Percentiles rank a stretch among this genome's conserved stretches.
Conservation (phyloP, 2,329 filamentous ascomycete genomes). For the Botrytis porri region DNA sequence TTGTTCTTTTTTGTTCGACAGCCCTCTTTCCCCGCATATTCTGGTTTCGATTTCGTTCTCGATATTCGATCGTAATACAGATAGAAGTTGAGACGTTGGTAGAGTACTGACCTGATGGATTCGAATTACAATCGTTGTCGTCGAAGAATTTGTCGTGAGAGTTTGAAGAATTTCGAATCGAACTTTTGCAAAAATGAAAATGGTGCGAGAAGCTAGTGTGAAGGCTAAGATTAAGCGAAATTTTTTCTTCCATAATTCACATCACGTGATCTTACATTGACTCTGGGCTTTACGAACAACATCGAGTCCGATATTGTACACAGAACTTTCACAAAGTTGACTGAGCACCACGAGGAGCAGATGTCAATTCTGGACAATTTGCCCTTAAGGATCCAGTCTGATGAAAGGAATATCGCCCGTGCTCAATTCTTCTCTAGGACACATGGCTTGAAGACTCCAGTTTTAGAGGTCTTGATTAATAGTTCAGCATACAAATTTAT, state of each 20-base stretch:
- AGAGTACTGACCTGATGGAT: conserved; percentile 49
- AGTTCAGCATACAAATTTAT: neutral
- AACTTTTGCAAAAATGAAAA: conserved; percentile 17
- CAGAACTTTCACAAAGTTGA: neutral
- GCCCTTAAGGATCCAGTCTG: neutral
- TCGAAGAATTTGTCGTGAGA: conserved; percentile 20
- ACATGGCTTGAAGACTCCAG: neutral
- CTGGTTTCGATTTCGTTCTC: conserved; percentile 4
- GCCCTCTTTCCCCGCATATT: neutral
- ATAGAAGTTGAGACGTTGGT: conserved; percentile 11
- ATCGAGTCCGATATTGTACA: neutral
- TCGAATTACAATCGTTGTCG: conserved; percentile 44
- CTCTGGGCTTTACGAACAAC: neutral
- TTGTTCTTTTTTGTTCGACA: neutral
- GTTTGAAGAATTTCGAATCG: conserved; percentile 3
- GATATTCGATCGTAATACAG: conserved; percentile 1
- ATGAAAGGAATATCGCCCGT: neutral
- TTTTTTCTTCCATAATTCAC: neutral
- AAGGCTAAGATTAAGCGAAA: conserved; percentile 17
- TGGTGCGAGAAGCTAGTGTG: conserved; percentile 17
- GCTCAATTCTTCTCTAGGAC: neutral
- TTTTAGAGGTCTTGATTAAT: neutral
- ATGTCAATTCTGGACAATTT: neutral
- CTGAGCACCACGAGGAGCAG: neutral
- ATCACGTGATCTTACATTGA: neutral